Base-by-base conservation (phyloP, 2,329 filamentous ascomycete genomes). In the Diplodia sapinea region DNA sequence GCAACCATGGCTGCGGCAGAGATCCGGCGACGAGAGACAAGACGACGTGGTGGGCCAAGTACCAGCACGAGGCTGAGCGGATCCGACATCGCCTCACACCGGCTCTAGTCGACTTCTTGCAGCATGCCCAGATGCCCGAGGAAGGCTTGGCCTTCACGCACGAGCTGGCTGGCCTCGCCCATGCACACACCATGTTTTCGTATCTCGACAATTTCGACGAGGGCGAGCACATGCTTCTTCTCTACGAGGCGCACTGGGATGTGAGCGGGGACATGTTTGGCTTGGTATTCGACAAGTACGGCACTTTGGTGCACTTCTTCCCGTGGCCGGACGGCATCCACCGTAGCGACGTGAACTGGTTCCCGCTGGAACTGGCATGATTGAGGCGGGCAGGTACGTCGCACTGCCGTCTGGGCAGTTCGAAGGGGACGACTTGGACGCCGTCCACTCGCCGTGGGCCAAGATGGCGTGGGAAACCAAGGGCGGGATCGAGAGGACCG, bases 281-380 rank as follows among this genome's bases (percentile, higher is more conserved):
- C 20, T 15, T 33, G 55, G 26, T 55, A 7, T 64, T 64, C 20
- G 59, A 67, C 51, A 47, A 63, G 23, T n/a, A 49, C 33, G 15
- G 23, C 26, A 64, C n/a, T n/a, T 8, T 56, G 43, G 47, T 50
- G 20, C 23, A 26, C 26, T 64, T 38, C 29, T 20, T 31, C 17
- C 52, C 52, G 11, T 67, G 20, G 40, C 40, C 12, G 43, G 40
- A 47, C 31, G 3, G 12, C 13, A 13, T 43, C 17, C 29, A 20
- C 15, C 6, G 17, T 23, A 29, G 12, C 13, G 36, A 33, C 5
- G 26, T 67, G 9, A 50, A 49, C 56, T 59, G 36, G 52, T 67
- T 61, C 23, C 54, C 65, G n/a, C 54, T 67, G 26, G 65, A 67
- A 29, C 40, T 56, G 31, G 65, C 26, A 50, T 51, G 55, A 54